Base-by-base conservation (phyloP, 768 basidiomycete species). In the Podaxis sp. region DNA sequence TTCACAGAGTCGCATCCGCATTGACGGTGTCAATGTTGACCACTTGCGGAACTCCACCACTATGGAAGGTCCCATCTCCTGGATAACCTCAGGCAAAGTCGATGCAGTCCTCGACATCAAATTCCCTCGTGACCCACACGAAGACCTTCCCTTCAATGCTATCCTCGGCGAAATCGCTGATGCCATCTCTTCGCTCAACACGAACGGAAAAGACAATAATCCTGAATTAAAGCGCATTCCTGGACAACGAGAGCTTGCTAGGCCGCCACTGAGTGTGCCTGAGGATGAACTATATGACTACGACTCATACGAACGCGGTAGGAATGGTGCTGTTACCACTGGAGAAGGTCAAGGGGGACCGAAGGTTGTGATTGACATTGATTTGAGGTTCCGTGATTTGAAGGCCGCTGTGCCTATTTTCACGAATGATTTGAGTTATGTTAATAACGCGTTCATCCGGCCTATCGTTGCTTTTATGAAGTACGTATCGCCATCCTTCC, bases 391-490 rank as follows among this genome's bases (percentile, higher is more conserved):
- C 74, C 82, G 95, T 52, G 97, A 99, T 73, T 69, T 99, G 70
- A 98, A 98, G 74, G 95, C 97, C 42, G 90, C 86, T 23, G 92
- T 99, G 11, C 97, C 97, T 1, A 82, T 96, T 54, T 98, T 95
- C 76, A 87, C 93, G 35, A 81, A 80, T 48, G 92, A 97, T 69
- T 71, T 99, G 60, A 91, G 91, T 47, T 93, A 96, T 68, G 89
- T 92, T 63, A 97, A 96, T 68, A 91, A 88, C 68, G 97, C 97
- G 21, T 76, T 98, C 25, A 89, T 97, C 50, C 73, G 97, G 66
- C 95, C 97, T 3, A 98, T 99, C 63, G 97, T 98, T 14, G 96
- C 94, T 1, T 99, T 99, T 70, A 95, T 98, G 87, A 97, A 97
- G 95, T 95, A 67, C 62, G 88, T 79, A 10, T 62, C 23, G 6